Percentiles rank a stretch among this genome's conserved stretches.
These are phyloP conservation scores for Stachybotrys echinatus DNA, from an alignment of 2,329 filamentous ascomycete species.

Conservation along the genomic window DNA sequence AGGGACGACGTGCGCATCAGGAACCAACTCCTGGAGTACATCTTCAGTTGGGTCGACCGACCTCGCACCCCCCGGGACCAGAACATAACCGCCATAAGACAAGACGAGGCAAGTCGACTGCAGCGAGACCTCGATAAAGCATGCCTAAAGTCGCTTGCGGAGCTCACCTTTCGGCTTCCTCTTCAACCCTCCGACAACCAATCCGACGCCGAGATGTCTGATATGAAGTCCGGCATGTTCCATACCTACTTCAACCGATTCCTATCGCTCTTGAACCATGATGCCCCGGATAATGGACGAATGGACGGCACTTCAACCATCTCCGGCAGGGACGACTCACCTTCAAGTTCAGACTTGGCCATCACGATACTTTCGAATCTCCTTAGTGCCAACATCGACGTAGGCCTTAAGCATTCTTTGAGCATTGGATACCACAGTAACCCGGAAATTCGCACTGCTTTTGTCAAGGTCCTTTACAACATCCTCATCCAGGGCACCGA, in stretches of 20 bases:
- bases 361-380: slow-evolving; percentile 66
- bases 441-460: slow-evolving; percentile 63
- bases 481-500: slow-evolving; percentile 68
- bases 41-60: slow-evolving; percentile 64
- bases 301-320: slow-evolving; percentile 23
- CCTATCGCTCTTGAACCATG: slow-evolving; percentile 58
- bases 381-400: slow-evolving; percentile 65
- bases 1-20: slow-evolving; percentile 64
- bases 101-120: slow-evolving; percentile 52
- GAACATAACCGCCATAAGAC: slow-evolving; percentile 31
- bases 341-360: slow-evolving; percentile 55
- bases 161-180: slow-evolving; percentile 61
- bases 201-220: slow-evolving; percentile 60
- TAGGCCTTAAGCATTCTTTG: slow-evolving; percentile 64
- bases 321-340: slow-evolving; percentile 44
- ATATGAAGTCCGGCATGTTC: slow-evolving; percentile 67
- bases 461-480: slow-evolving; percentile 65
- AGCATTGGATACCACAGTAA: slow-evolving; percentile 69
- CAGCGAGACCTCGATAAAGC: slow-evolving; percentile 63
- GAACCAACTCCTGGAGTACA: slow-evolving; percentile 63
- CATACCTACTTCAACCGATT: slow-evolving; percentile 68
- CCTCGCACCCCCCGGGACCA: slow-evolving; percentile 47
- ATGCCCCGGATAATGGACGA: slow-evolving; percentile 36
- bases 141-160: slow-evolving; percentile 59
- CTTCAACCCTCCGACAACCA: slow-evolving; percentile 61